phyloP scores from a whole-genome alignment of 306 rosid species.

The Begonia loranthoides region DNA sequence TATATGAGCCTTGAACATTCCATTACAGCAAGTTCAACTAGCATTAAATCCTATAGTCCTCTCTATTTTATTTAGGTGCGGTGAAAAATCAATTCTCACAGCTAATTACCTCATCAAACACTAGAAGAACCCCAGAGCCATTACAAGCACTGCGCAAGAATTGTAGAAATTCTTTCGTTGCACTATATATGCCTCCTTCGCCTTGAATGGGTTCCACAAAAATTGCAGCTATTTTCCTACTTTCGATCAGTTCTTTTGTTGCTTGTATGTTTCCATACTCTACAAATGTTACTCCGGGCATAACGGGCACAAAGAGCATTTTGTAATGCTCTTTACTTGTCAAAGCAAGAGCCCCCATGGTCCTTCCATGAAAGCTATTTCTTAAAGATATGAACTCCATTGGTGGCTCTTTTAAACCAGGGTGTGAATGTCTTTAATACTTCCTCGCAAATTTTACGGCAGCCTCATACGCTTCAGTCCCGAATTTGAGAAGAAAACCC shows the following conservation, averaged over 20 bases:
- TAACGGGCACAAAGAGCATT: constrained; percentile 82
- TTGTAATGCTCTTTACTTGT: constrained; percentile 88
- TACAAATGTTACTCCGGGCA: constrained; percentile 85
- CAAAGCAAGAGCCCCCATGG: constrained; percentile 89
- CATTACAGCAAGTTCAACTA: no score
- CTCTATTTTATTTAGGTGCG: no score
- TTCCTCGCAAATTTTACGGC: constrained; percentile 88
- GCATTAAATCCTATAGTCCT: no score
- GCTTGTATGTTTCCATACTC: constrained; percentile 72
- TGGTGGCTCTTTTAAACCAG: constrained; percentile 42
- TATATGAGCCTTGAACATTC: no score
- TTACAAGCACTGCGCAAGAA: constrained; percentile 64
- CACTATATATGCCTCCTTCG: constrained; percentile 85
- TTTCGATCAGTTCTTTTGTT: constrained; percentile 40
- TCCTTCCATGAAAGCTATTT: constrained; percentile 86
- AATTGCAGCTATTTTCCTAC: constrained; percentile 66
- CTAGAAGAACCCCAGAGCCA: constrained; percentile 67
- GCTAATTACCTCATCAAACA: constrained; percentile 70
- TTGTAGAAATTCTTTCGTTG: constrained; percentile 71
- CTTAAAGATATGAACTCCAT: constrained; percentile 65
- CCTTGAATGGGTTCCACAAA: constrained; percentile 96
- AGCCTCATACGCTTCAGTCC: constrained; percentile 97
- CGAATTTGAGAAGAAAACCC: constrained; percentile 72
- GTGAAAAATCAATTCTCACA: not conserved
- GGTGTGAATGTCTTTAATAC: constrained; percentile 44